These are phyloP conservation scores for Myxozyma udenii DNA, from an alignment of 805 yeast genomes.

Conservation along the genomic window DNA sequence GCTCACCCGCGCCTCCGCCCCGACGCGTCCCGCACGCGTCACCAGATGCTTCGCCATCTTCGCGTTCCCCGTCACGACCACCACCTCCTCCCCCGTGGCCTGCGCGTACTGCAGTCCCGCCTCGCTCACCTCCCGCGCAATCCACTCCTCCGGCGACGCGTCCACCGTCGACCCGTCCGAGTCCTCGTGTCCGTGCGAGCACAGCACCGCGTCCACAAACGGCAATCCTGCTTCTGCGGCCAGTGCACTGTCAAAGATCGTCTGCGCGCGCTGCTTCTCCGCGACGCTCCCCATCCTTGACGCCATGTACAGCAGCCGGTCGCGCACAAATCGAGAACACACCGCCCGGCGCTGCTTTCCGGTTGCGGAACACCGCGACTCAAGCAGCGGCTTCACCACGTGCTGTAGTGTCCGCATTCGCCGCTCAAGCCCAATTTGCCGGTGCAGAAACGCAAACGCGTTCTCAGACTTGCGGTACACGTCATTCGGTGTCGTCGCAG, in stretches of 20 bases:
- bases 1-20: background rate
- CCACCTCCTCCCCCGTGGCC: background rate
- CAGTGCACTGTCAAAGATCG: slow-evolving; percentile 4
- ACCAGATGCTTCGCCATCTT: slow-evolving; percentile 17
- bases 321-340: slow-evolving; percentile 8
- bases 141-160: slow-evolving; percentile 12
- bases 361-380: too few species aligned
- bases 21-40: too few species aligned
- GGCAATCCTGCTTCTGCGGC: background rate
- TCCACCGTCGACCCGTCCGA: too few species aligned
- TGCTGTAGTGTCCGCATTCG: background rate
- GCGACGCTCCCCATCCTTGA: slow-evolving; percentile 17
- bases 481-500: background rate
- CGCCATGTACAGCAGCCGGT: slow-evolving; percentile 16
- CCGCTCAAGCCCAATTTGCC: slow-evolving; percentile 18
- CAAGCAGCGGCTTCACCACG: slow-evolving; percentile 1
- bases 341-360: slow-evolving; percentile 1
- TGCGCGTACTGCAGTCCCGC: background rate
- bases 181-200: too few species aligned
- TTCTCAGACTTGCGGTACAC: slow-evolving; percentile 15
- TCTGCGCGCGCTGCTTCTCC: slow-evolving; percentile 8
- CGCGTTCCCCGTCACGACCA: slow-evolving; percentile 11
- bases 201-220: background rate
- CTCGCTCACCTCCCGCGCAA: background rate
- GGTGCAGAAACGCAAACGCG: slow-evolving; percentile 15